These are phyloP conservation scores for Trichoderma sp. DNA, from an alignment of 2,329 filamentous ascomycete genomes.

Conservation along the genomic window DNA sequence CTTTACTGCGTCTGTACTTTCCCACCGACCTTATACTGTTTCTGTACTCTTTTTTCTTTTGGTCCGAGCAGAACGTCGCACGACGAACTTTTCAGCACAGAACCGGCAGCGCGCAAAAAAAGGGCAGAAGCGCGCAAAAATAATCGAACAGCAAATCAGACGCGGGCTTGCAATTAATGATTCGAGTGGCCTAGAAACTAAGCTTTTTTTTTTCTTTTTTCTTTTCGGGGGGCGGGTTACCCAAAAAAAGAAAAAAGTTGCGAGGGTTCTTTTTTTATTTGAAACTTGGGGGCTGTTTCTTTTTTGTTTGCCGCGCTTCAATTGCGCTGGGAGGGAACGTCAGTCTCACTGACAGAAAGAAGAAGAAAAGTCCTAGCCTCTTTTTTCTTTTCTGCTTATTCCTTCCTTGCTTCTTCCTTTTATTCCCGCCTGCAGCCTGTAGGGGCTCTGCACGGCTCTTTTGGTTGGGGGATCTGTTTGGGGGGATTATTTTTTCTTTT, in stretches of 20 bases:
- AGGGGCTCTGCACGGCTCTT: slow-evolving; percentile 1
- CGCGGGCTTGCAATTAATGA: neutral
- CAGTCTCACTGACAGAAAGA: neutral
- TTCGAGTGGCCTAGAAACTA: neutral
- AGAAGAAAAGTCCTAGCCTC: neutral
- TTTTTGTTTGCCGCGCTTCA: neutral
- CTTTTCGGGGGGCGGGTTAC: neutral
- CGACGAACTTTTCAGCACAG: slow-evolving; percentile 51
- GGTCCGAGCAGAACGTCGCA: slow-evolving; percentile 35
- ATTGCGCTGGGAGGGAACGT: neutral
- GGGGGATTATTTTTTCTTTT: neutral
- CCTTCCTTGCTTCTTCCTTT: neutral
- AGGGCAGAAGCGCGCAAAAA: neutral
- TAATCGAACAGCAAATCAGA: neutral
- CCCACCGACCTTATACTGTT: neutral
- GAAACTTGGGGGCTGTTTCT: neutral
- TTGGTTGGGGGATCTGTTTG: neutral
- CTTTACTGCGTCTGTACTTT: slow-evolving; percentile 19
- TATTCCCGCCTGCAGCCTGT: neutral
- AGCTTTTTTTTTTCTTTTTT: neutral
- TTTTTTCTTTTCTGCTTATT: neutral
- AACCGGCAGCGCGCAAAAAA: neutral
- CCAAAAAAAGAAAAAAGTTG: neutral
- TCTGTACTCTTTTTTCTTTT: slow-evolving; percentile 29
- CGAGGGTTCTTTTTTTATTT: neutral